phyloP scores from a whole-genome alignment of 176 grass and related monocot genomes.

The Saccharum officinarum region DNA sequence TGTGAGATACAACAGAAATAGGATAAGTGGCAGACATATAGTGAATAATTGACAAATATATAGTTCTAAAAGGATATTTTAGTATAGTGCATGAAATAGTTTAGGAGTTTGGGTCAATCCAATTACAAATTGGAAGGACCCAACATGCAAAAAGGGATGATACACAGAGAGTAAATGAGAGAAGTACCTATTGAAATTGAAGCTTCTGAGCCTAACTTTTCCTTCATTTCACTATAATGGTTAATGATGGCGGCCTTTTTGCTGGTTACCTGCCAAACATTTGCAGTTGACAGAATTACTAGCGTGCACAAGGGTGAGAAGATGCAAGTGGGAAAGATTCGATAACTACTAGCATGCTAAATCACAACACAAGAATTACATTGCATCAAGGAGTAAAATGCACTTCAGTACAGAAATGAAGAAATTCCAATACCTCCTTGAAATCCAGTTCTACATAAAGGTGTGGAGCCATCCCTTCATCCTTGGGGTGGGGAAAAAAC shows the following conservation, averaged over 20 bases:
- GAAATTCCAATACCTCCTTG: slow-evolving; percentile 64
- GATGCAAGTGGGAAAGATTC: background rate
- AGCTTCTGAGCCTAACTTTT: slow-evolving; percentile 80
- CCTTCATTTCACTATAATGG: slow-evolving; percentile 78
- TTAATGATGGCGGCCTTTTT: slow-evolving; percentile 96
- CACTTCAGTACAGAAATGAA: slow-evolving; percentile 26
- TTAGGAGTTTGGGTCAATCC: background rate
- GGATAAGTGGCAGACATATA: background rate
- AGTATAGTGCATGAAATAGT: background rate
- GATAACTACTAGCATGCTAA: background rate
- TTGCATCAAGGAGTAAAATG: background rate
- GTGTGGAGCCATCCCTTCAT: slow-evolving; percentile 84
- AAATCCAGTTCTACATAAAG: slow-evolving; percentile 98
- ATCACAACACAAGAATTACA: slow-evolving; percentile 7
- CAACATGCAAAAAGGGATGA: slow-evolving; percentile 15
- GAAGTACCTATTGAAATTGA: slow-evolving; percentile 77
- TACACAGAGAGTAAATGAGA: slow-evolving; percentile 20
- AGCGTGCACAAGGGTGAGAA: slow-evolving; percentile 29
- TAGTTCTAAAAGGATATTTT: background rate
- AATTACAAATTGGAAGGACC: background rate
- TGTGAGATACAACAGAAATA: background rate
- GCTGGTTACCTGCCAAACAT: slow-evolving; percentile 80
- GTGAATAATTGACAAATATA: background rate
- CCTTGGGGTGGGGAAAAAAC: slow-evolving; percentile 44
- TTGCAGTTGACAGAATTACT: slow-evolving; percentile 19